Evolutionary conservation across 345 rosid species (phyloP).

Genomic region (Lumnitzera racemosa): DNA sequence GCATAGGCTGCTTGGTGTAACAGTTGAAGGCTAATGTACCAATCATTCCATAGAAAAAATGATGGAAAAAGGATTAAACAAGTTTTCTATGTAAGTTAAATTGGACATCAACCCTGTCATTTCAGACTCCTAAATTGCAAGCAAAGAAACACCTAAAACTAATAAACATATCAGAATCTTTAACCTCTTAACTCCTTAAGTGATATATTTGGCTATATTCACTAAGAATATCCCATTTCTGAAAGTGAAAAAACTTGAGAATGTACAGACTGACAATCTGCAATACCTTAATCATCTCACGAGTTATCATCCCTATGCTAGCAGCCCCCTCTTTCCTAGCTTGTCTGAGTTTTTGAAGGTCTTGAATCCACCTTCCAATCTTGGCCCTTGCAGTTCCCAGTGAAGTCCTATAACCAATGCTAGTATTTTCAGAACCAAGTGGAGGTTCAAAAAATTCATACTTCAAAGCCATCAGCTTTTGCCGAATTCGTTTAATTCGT

Average conservation of each 20-base stretch:
- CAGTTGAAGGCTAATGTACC: no score
- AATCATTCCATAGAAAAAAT: no score
- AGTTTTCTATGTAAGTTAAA: no score
- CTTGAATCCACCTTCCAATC: slow-evolving; percentile 78
- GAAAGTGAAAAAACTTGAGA: no score
- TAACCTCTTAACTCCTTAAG: no score
- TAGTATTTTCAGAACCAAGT: slow-evolving; percentile 39
- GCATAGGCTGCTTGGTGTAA: background rate
- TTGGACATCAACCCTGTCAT: background rate
- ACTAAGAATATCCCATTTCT: no score
- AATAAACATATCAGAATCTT: background rate
- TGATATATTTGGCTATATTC: no score
- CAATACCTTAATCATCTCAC: slow-evolving; percentile 69
- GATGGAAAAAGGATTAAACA: no score
- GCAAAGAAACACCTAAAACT: background rate
- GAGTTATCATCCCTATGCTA: slow-evolving; percentile 53
- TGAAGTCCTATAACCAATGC: slow-evolving; percentile 59
- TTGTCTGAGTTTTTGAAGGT: slow-evolving; percentile 70
- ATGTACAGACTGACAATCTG: no score
- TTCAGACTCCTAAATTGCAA: background rate
- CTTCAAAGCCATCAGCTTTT: slow-evolving; percentile 73
- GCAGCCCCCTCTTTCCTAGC: slow-evolving; percentile 79
- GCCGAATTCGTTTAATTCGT: slow-evolving; percentile 58
- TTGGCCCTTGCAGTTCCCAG: slow-evolving; percentile 66
- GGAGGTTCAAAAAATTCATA: slow-evolving; percentile 48